These are phyloP conservation scores for Colletotrichum orchidophilum DNA, from an alignment of 2,329 filamentous ascomycete species.

Conservation along the genomic window DNA sequence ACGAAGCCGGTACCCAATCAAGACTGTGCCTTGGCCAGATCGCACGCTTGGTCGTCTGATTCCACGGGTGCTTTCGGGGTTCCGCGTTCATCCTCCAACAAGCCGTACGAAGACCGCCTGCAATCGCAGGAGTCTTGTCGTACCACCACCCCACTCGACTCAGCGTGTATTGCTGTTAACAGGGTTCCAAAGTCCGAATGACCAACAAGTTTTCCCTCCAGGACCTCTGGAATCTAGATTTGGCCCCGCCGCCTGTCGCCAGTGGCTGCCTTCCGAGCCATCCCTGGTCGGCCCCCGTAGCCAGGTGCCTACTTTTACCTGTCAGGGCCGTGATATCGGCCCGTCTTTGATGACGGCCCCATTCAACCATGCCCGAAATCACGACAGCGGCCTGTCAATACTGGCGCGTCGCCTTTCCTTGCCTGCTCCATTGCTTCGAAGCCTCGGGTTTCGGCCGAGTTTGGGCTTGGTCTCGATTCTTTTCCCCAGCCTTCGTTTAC, in stretches of 20 bases:
- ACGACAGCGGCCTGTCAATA: conserved; percentile 1
- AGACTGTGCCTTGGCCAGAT: neutral
- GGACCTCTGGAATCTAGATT: neutral
- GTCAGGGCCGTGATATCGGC: conserved; percentile 30
- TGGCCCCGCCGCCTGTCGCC: conserved; percentile 12
- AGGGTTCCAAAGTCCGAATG: neutral
- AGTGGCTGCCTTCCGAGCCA: conserved; percentile 23
- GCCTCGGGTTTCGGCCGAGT: conserved; percentile 28
- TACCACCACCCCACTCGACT: conserved; percentile 16
- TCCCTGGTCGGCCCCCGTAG: conserved; percentile 17
- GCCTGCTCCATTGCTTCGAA: conserved; percentile 6
- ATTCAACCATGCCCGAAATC: conserved; percentile 22
- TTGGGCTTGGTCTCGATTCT: conserved; percentile 16
- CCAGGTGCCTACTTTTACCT: conserved; percentile 30
- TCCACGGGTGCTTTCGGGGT: conserved; percentile 4
- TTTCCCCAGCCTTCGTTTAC: neutral
- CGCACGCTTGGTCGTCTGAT: conserved; percentile 23
- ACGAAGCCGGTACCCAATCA: conserved; percentile 15
- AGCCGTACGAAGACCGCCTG: neutral
- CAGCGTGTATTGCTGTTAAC: conserved; percentile 12
- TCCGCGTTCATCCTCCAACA: neutral
- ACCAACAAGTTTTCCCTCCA: neutral
- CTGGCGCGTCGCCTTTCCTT: conserved; percentile 7
- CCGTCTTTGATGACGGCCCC: conserved; percentile 33
- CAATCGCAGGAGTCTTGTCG: neutral